Base-by-base conservation (phyloP, 768 basidiomycete genomes). In the Xerocomus potaroensis region DNA sequence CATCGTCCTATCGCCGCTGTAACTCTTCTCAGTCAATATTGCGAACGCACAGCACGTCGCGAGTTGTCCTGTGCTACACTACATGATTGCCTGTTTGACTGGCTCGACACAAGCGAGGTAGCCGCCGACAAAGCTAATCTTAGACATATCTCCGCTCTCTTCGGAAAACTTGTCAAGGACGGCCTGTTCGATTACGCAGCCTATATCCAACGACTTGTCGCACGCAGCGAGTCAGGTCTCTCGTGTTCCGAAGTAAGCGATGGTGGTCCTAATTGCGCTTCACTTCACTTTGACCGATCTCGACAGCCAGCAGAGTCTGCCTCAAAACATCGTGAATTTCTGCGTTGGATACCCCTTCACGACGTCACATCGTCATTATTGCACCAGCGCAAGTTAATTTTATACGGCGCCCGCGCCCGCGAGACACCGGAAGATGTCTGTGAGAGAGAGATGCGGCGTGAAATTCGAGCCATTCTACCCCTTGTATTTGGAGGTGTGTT, bases 181-280 rank as follows among this genome's bases (percentile, higher is more conserved):
- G 79, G 76, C 12, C 60, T 89, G 16, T 91, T 91, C 61, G 84
- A 83, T 8, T 91, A 87, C 55, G 72, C 79, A 12, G 73, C 72
- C 33, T 91, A 91, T 57, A 77, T 91, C 31, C 86, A 89, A 57
- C 78, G 87, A 33, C 71, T 91, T n/a, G 80, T 92, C 45, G 87
- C 87, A 4, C 77, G 90, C 15, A 83, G 86, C 8, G 89, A 91
- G 60, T 55, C 65, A 0, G 84, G 81, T 8, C 63, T 89, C 29
- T 74, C 75, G 4, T 72, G 61, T 51, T 63, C 65, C 14, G 76
- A 82, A 65, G 84, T 84, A 55, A 27, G 74, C 42, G 12, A 9
- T 27, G 7, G 8, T 14, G 8, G 19, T 29, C 10, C 4, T 1
- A 8, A 3, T 22, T 29, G 16, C 40, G 12, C 9, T 23, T 35